Base-by-base conservation (phyloP, 2,329 filamentous ascomycete species). In the Colletotrichum agaves region DNA sequence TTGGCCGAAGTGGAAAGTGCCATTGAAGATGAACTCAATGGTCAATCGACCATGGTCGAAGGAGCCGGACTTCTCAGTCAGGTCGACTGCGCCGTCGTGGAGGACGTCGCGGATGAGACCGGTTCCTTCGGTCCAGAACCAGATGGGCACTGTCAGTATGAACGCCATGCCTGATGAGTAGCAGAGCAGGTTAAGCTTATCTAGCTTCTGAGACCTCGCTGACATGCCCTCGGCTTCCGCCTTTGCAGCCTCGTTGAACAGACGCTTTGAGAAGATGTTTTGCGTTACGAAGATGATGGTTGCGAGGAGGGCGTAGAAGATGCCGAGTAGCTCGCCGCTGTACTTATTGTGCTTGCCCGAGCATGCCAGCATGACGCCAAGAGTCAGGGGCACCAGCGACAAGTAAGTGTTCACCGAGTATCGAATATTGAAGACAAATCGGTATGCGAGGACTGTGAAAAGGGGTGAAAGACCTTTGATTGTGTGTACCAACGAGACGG, bases 81-180 rank as follows among this genome's bases (percentile, higher is more conserved):
- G 77, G 71, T 90, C 87, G 60, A 98, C 85, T 2, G 90, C 86
- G n/a, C 93, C 94, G 74, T 97, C 93, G 58, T 89, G 85, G 37
- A 95, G 84, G 72, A 98, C 90, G 75, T 97, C 94, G 50, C 86
- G 82, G 2, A 97, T 80, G 23, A 99, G 85, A 2, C 84, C 84
- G 70, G 95, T 88, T 3, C 95, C 96, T 79, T 99, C 96, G 37
- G 88, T 90, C 87, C 93, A 94, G 70, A 98, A 87, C 96, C 96
- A 99, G 60, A 98, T 92, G 1, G 96, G 96, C 12, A 91, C 79
- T 0, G 94, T 98, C 61, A 98, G 85, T 62, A 97, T 74, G 73
- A 99, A 97, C 0, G 96, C 96, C 72, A 98, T 85, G 17, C 93
- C 93, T 0, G 94, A 97, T n/a, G 94, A 98, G 78, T 99, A 99